Conservation (phyloP, 306 rosid genomes). For the Cicer arietinum region DNA sequence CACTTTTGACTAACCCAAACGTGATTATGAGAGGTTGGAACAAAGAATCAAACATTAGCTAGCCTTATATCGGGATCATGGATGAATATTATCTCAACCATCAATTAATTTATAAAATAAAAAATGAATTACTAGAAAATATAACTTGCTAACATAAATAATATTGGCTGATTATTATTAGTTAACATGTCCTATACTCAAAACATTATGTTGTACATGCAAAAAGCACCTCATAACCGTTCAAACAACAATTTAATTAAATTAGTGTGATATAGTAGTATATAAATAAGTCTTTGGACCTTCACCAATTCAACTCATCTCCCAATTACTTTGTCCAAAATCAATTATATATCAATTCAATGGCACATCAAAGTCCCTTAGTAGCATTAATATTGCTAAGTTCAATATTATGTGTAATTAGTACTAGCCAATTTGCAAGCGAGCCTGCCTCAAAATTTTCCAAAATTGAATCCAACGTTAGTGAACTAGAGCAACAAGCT, state of each 20-base stretch:
- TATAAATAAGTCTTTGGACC: constrained; percentile 37
- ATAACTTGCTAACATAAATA: constrained; percentile 6
- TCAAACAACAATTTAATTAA: not conserved
- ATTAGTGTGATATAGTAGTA: constrained; percentile 30
- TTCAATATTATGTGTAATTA: constrained; percentile 28
- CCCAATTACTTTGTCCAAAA: not conserved
- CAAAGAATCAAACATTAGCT: too few species aligned
- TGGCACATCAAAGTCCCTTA: constrained; percentile 37
- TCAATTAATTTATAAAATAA: too few species aligned
- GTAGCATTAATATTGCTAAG: constrained; percentile 16
- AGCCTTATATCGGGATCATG: too few species aligned
- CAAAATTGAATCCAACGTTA: not conserved
- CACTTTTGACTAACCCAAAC: too few species aligned
- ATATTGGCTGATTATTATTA: not conserved
- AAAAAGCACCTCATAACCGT: constrained; percentile 45
- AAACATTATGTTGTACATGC: constrained; percentile 24
- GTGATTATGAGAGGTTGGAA: too few species aligned
- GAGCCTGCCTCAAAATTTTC: not conserved
- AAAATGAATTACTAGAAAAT: too few species aligned
- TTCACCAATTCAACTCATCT: constrained; percentile 33
- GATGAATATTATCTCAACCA: too few species aligned
- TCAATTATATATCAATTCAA: not conserved
- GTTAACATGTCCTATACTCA: constrained; percentile 32
- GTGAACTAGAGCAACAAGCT: constrained; percentile 17
- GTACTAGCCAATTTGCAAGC: not conserved